Percentiles rank a stretch among this genome's conserved stretches.
Conservation (phyloP, 2,329 filamentous ascomycete species). For the Fusarium keratoplasticum region DNA sequence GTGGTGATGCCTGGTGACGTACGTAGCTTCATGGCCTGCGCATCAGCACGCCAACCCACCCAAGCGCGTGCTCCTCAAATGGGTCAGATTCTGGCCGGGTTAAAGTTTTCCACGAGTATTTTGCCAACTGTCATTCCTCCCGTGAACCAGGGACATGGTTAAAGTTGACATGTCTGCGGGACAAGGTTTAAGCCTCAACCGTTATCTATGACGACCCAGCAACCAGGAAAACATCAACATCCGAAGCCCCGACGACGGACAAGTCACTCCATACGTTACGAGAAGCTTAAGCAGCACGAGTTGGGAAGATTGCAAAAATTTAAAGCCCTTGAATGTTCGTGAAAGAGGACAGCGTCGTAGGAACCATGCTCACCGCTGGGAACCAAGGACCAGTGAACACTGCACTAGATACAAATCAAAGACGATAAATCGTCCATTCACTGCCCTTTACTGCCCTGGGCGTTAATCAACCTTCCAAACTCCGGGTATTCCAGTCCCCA, state of each 20-base stretch:
- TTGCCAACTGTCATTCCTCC: neutral
- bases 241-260: neutral
- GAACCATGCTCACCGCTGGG: neutral
- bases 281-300: neutral
- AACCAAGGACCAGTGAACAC: neutral
- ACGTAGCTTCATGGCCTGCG: neutral
- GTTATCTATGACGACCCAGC: neutral
- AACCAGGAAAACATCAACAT: neutral
- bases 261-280: neutral
- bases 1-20: neutral
- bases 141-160: neutral
- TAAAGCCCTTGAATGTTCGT: neutral
- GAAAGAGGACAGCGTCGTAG: neutral
- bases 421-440: neutral
- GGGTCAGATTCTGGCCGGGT: neutral
- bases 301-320: neutral
- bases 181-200: neutral
- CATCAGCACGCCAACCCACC: neutral
- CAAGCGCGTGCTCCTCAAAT: neutral
- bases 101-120: neutral
- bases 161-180: neutral
- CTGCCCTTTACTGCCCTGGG: neutral
- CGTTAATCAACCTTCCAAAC: neutral
- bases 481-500: neutral
- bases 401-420: neutral